These are phyloP conservation scores for Tetrapisispora nanseiensis DNA, from an alignment of 805 yeast species.

Conservation along the genomic window DNA sequence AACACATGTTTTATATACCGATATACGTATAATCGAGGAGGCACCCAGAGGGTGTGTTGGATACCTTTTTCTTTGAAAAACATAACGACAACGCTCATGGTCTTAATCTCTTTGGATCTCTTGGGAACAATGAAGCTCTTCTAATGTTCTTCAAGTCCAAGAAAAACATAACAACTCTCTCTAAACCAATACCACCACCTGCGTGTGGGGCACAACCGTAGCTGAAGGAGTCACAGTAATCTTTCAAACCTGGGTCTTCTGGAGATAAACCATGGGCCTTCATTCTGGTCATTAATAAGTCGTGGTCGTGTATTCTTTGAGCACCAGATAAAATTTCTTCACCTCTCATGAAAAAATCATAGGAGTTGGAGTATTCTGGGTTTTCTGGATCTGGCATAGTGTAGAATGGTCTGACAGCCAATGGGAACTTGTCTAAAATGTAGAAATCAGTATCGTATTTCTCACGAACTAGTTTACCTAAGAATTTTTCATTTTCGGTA, in stretches of 20 bases:
- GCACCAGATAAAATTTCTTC: constrained; percentile 99
- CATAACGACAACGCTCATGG: constrained; percentile 59
- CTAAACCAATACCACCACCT: constrained; percentile 99
- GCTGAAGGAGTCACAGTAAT: constrained; percentile 84
- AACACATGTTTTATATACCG: too few relatives aligned
- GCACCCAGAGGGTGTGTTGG: too few relatives aligned
- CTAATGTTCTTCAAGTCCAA: constrained; percentile 94
- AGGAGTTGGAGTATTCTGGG: constrained; percentile 89
- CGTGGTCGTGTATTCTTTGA: constrained; percentile 95
- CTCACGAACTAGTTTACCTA: constrained; percentile 86
- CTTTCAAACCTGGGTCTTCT: constrained; percentile 69
- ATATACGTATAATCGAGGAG: too few relatives aligned
- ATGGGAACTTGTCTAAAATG: constrained; percentile 96
- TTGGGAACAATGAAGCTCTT: constrained; percentile 97
- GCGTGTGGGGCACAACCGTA: constrained; percentile 99
- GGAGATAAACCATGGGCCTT: constrained; percentile 75
- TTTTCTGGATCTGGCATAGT: constrained; percentile 97
- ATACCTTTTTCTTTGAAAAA: too few relatives aligned
- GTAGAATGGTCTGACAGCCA: constrained; percentile 94
- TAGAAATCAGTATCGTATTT: constrained; percentile 96
- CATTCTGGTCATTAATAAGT: constrained; percentile 72
- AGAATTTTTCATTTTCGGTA: constrained; percentile 88
- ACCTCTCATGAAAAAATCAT: constrained; percentile 99
- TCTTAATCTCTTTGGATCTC: constrained; percentile 91
- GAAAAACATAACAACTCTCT: constrained; percentile 97